Evolutionary conservation across 371 early-diverging fungal genomes (phyloP), one percentile per base, ranked within the genome.

Genomic region (Catenaria anguillulae): DNA sequence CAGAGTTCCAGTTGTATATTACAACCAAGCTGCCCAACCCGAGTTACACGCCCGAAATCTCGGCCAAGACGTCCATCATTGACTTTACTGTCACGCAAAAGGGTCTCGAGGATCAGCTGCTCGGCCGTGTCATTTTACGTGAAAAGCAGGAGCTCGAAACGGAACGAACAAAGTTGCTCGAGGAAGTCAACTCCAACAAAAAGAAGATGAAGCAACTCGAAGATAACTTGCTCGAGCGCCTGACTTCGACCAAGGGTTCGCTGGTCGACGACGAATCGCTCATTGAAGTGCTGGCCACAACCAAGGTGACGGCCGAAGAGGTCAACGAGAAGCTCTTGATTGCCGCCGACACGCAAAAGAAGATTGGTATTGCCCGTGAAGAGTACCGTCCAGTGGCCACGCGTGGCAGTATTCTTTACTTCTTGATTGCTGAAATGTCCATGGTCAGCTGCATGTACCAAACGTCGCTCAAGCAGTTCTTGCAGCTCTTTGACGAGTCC

Each of bases 391-490:
- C 80, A 12, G 79, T 80, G 4, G 82, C 82, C 24, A 72, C 66
- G 24, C 73, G 80, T 2, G 82, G 80, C 2, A 69, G 69, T 56
- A 78, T 82, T 63, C 72, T 82, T 31, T 82, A 80, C 64, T 82
- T 80, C 70, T 64, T 82, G 67, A 77, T 82, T 63, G 78, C 79
- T 5, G 82, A 80, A 55, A 75, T 82, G 79, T 65, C 69, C 60
- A 79, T 79, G 79, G 78, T 82, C 46, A 78, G 77, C 45, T 70
- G 68, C 56, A 82, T 82, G 82, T 82, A 82, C 67, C 82, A 82
- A 64, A 76, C 74, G 23, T 73, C 77, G 6, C 68, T 82, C 19
- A 72, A 74, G 65, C 80, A 80, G 66, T 82, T 80, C 71, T 63
- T 82, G 64, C 77, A 76, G 33, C 75, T 82, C 15, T 82, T 82